Percentiles rank a stretch among this genome's conserved stretches.
These are phyloP conservation scores for Stentor coeruleus DNA, from an alignment of 73 alveolate species.

Conservation along the genomic window DNA sequence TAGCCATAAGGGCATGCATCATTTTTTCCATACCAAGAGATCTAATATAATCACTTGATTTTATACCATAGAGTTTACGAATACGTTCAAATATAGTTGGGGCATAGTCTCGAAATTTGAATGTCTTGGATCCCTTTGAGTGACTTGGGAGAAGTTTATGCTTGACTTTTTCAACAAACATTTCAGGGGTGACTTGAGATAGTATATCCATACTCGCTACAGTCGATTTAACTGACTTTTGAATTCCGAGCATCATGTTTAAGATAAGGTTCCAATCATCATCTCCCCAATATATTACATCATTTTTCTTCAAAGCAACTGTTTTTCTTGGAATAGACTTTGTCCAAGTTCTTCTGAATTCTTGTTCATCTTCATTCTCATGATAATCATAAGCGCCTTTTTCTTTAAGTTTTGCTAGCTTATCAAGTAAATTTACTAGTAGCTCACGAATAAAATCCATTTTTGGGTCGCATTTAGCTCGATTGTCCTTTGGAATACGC, in stretches of 20 bases:
- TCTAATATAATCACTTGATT: constrained; percentile 42
- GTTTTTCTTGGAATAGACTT: background rate
- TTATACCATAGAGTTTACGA: constrained; percentile 42
- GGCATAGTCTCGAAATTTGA: constrained; percentile 43
- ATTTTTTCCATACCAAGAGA: constrained; percentile 60
- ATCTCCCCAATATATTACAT: constrained; percentile 51
- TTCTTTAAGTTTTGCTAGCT: background rate
- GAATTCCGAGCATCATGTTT: constrained; percentile 87
- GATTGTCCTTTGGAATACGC: too few species aligned
- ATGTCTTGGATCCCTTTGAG: constrained; percentile 16
- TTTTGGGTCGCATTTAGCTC: too few species aligned
- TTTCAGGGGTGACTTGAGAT: background rate
- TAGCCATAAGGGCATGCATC: constrained; percentile 11
- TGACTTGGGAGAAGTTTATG: constrained; percentile 24
- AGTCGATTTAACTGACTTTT: constrained; percentile 78
- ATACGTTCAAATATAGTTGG: constrained; percentile 59
- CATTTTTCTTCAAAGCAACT: constrained; percentile 28
- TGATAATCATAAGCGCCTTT: background rate
- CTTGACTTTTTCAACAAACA: too few species aligned
- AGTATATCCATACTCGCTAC: constrained; percentile 20
- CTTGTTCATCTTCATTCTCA: background rate
- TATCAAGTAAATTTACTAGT: too few species aligned
- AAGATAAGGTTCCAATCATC: constrained; percentile 74
- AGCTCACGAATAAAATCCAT: too few species aligned
- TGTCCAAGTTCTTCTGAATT: background rate